Evolutionary conservation across 2,329 filamentous ascomycete genomes (phyloP), one percentile per base, ranked within the genome.

Genomic region (Xylariaceae sp.): DNA sequence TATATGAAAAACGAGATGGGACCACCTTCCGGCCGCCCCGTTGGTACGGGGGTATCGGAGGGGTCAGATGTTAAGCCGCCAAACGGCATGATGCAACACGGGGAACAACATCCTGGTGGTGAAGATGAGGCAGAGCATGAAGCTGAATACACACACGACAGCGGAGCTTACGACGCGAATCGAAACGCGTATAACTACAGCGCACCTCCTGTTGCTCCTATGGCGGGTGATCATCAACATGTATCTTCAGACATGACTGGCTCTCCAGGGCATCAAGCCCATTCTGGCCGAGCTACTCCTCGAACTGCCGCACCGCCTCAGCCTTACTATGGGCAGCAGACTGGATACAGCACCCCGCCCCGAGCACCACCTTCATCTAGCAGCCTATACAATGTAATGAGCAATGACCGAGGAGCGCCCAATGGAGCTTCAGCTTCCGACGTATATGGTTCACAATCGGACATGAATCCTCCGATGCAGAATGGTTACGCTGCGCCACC

Each of bases 1-100:
- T 95, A 94, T 67, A 82, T 91, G 60, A 96, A 96, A 79, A 90
- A 81, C 59, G 92, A 96, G 66, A 96, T 96, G 91, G 91, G 89
- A 0, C 92, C 92, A 17, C 91, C 92, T 9, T 85, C 90, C 28
- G 79, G 77, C 55, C 82, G 89, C 56, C 80, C 84, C 2, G 74
- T 83, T 5, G 81, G 84, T 40, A 77, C 84, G 33, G 83, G 85
- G 47, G 75, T 82, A 3, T 82, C 87, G 24, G 88, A 92, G 61
- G 81, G 86, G 53, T 77, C 84, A 41, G 86, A 90, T 58, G 79
- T 86, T 34, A 87, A 88, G 71, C 73, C 80, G 23, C 71, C 82
- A 17, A 94, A 94, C 72, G 82, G 89, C 58, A 83, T 89, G 68
- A 82, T 90, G 66, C 81, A 84, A 63, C 75, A 76, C 64, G 82